Percentiles rank a stretch among this genome's conserved stretches.
Evolutionary conservation across 2,329 filamentous ascomycete species (phyloP).

Genomic region (Botrytis deweyae): DNA sequence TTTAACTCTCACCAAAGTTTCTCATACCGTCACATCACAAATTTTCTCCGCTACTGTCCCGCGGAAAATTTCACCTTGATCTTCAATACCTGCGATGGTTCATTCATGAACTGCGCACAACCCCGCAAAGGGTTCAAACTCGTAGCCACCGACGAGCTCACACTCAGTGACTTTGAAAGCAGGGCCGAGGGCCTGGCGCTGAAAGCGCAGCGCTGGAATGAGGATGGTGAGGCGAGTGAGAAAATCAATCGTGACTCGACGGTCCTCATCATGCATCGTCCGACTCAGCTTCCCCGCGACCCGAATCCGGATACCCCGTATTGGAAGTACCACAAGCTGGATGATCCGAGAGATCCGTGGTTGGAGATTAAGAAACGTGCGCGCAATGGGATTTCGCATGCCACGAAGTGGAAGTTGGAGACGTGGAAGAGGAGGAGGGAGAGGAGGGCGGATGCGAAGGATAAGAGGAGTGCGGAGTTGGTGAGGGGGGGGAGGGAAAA

Average conservation of each 20-base stretch:
- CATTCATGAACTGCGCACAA: not conserved
- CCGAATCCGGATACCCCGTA: not conserved
- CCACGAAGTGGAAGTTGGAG: not conserved
- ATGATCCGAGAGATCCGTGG: not conserved
- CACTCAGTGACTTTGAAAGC: not conserved
- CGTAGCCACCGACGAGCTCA: accelerated
- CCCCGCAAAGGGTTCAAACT: not conserved
- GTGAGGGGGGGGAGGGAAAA: too few relatives aligned
- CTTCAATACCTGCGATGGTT: not conserved
- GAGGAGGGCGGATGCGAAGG: not conserved
- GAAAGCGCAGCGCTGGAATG: not conserved
- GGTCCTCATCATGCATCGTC: not conserved
- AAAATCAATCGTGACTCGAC: not conserved
- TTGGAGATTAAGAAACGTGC: not conserved
- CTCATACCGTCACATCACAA: not conserved
- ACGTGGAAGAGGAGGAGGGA: not conserved
- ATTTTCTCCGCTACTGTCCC: not conserved
- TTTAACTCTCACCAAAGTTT: not conserved
- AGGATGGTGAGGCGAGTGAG: not conserved
- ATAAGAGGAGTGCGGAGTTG: not conserved
- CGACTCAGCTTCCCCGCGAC: not conserved
- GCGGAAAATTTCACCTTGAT: not conserved
- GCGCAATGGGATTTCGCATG: not conserved
- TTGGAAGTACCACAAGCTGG: too few relatives aligned
- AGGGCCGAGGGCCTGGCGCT: accelerated